Base-by-base conservation (phyloP, 768 basidiomycete species). In the Lentinus tigrinus region DNA sequence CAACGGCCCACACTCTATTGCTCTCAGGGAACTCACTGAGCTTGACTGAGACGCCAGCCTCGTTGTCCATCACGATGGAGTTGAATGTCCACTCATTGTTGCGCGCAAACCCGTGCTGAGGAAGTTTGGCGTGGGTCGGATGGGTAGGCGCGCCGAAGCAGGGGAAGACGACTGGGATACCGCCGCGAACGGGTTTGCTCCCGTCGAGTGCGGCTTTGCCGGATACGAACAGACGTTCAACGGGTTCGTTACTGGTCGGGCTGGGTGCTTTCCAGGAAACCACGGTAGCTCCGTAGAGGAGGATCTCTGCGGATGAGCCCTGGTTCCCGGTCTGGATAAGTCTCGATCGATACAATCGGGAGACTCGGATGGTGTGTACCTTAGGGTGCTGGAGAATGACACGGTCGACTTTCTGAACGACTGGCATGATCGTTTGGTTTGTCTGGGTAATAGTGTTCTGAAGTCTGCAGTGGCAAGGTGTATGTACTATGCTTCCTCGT, bases 81-180 rank as follows among this genome's bases (percentile, higher is more conserved):
- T 85, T 82, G 68, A 86, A 87, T 14, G 74, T 73, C 97, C 97
- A 98, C 28, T 67, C 69, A 37, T 83, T 80, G 61, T 78, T 93
- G 40, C 97, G 78, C 5, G 93, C 96, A 69, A 96, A 98, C 0
- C 97, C 97, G 71, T 98, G 97, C 72, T 97, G 95, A 5, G 77
- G 55, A 5, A 99, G 77, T 46, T 81, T 82, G 21, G 70, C 63
- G 70, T 95, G 91, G 48, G 87, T 90, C 26, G 79, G 81, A 71
- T 86, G 88, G 17, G 79, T 81, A 1, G 96, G 92, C 0, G 91
- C 78, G 3, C 96, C 95, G 67, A 98, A 98, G 75, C 90, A 93
- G 42, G 89, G 88, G 71, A 94, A 97, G 42, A 92, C 86, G 37
- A 87, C 71, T 37, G 74, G 82, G 46, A 79, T 84, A 0, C 81